These are phyloP conservation scores for Saccharomyces hybrid DNA, from an alignment of 1,139 yeast genomes.

Conservation along the genomic window DNA sequence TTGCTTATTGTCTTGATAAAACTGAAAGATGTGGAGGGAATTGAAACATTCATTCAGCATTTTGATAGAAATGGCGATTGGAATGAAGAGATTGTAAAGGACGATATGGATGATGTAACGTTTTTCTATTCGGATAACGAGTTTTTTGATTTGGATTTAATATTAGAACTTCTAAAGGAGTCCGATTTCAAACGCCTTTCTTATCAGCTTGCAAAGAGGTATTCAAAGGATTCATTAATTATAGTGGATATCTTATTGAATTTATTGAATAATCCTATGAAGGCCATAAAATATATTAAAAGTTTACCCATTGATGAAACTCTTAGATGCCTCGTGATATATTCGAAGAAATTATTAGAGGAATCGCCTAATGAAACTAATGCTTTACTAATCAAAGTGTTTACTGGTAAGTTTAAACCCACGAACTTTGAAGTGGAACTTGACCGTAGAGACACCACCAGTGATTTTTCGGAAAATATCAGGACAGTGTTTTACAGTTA, in stretches of 20 bases:
- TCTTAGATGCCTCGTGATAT: conserved; percentile 57
- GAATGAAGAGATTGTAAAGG: conserved; percentile 31
- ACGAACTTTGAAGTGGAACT: conserved; percentile 12
- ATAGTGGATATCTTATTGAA: conserved; percentile 72
- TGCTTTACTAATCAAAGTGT: conserved; percentile 70
- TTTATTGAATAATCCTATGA: conserved; percentile 55
- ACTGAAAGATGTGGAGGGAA: conserved; percentile 51
- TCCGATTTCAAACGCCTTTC: conserved; percentile 67
- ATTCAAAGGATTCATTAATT: conserved; percentile 59
- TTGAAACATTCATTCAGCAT: conserved; percentile 51
- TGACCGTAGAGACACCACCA: conserved; percentile 4
- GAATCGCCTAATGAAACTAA: conserved; percentile 75
- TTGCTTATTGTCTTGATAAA: conserved; percentile 79
- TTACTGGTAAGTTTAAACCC: conserved; percentile 75
- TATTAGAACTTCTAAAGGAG: conserved; percentile 69
- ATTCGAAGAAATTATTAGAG: conserved; percentile 59
- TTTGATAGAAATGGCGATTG: conserved; percentile 35
- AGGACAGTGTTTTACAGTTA: conserved; percentile 59
- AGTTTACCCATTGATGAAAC: conserved; percentile 74
- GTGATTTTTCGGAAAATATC: neutral
- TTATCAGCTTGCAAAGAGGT: conserved; percentile 56
- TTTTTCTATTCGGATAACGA: conserved; percentile 27
- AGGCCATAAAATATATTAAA: conserved; percentile 60
- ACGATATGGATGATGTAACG: conserved; percentile 27
- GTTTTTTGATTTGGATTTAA: conserved; percentile 58